Evolutionary conservation across 78 protist genomes (phyloP).

Genomic region (Pigoraptor vietnamica): DNA sequence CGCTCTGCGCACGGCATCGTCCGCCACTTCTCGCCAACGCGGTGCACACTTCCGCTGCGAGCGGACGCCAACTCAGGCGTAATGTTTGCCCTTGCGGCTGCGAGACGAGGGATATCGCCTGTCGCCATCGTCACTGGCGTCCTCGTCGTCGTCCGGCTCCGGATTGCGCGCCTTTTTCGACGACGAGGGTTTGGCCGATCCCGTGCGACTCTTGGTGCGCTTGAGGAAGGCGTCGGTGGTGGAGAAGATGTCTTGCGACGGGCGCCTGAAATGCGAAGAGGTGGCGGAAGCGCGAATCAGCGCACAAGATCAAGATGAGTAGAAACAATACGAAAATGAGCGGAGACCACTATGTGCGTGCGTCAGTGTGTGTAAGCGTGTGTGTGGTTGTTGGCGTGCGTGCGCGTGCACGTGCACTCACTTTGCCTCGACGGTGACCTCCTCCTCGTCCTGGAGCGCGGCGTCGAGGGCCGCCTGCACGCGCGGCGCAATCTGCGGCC

Average conservation of each 20-base stretch:
- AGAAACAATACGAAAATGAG: no score
- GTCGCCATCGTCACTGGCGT: not conserved
- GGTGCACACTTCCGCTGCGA: no score
- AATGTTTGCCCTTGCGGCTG: not conserved
- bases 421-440: constrained; percentile 5
- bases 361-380: no score
- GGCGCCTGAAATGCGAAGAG: not conserved
- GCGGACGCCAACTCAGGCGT: not conserved
- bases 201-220: not conserved
- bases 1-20: no score
- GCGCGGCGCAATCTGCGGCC: not conserved
- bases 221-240: not conserved
- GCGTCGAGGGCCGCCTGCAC: constrained; percentile 3
- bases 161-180: not conserved
- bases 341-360: no score
- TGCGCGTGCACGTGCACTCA: not conserved
- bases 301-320: no score
- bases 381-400: not conserved
- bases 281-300: no score
- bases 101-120: not conserved
- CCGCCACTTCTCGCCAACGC: no score
- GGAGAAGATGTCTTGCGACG: not conserved
- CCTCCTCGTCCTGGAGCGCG: not conserved
- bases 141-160: not conserved
- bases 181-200: not conserved